Conservation (phyloP, 306 rosid species). For the Canavalia gladiata region DNA sequence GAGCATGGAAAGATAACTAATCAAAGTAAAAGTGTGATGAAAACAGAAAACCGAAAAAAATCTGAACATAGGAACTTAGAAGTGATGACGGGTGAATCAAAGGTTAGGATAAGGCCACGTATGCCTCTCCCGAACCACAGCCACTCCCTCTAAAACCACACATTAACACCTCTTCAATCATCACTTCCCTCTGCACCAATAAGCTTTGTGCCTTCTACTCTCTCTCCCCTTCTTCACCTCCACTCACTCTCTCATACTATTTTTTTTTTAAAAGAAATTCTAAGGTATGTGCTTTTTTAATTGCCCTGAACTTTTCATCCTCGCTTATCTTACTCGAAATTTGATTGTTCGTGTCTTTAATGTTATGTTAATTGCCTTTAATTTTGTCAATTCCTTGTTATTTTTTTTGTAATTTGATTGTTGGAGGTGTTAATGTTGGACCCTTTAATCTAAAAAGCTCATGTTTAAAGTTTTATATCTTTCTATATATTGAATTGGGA, state of each 20-base stretch:
- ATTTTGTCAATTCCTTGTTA: constrained; percentile 14
- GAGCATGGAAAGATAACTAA: not conserved
- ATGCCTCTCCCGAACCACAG: constrained; percentile 63
- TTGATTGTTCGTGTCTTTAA: not conserved
- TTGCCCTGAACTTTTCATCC: not conserved
- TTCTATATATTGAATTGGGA: constrained; percentile 9
- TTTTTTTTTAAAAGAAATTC: not conserved
- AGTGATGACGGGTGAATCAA: constrained; percentile 32
- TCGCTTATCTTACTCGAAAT: not conserved
- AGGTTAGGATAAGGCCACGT: constrained; percentile 71
- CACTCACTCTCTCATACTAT: not conserved
- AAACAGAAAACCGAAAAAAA: constrained; percentile 12
- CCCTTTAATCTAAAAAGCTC: constrained; percentile 11
- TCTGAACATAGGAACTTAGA: not conserved
- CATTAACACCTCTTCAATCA: constrained; percentile 24
- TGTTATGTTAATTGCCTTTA: not conserved
- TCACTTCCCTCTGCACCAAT: constrained; percentile 39
- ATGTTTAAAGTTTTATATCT: not conserved
- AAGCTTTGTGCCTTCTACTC: constrained; percentile 36
- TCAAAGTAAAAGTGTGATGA: not conserved
- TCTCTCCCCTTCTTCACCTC: not conserved
- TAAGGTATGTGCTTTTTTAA: constrained; percentile 53
- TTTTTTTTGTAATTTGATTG: constrained; percentile 4
- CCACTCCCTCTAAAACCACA: constrained; percentile 55
- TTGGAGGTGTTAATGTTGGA: constrained; percentile 13